Conservation (phyloP, 2,329 filamentous ascomycete genomes). For the Trichoderma sp. region DNA sequence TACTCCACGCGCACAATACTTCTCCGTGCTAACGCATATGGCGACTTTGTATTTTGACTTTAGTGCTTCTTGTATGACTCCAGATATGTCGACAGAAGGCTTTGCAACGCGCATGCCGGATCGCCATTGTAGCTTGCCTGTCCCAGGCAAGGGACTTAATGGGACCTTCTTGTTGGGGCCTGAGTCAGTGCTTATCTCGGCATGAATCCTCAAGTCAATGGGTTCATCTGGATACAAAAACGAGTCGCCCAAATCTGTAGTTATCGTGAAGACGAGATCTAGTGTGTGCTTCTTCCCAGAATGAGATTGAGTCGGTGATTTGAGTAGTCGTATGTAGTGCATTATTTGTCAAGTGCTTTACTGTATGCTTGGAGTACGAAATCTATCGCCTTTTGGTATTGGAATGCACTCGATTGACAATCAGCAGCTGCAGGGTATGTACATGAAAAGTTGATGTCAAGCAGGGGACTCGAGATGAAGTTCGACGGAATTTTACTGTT, state of each 20-base stretch:
- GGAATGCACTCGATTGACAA: not conserved
- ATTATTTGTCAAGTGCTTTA: constrained; percentile 33
- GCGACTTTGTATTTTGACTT: constrained; percentile 27
- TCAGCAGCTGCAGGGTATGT: not conserved
- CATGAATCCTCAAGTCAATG: constrained; percentile 41
- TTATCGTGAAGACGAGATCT: constrained; percentile 51
- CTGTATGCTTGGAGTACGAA: not conserved
- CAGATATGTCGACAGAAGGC: constrained; percentile 30
- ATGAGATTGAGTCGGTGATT: constrained; percentile 41
- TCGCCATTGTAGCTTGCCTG: constrained; percentile 30
- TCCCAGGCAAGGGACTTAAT: constrained; percentile 19
- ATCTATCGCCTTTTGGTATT: not conserved
- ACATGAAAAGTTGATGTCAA: not conserved
- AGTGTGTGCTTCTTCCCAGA: constrained; percentile 30
- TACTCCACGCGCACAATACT: constrained; percentile 28
- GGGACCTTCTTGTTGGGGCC: constrained; percentile 5
- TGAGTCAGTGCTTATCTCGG: constrained; percentile 26
- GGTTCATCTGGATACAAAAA: constrained; percentile 47
- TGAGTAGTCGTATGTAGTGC: constrained; percentile 57
- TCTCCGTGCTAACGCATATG: constrained; percentile 30
- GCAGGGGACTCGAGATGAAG: not conserved
- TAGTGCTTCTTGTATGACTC: constrained; percentile 27
- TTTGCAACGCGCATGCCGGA: constrained; percentile 42
- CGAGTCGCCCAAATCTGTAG: constrained; percentile 56
- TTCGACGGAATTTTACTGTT: not conserved